Evolutionary conservation across 2,329 filamentous ascomycete genomes (phyloP), one percentile per base, ranked within the genome.

Genomic region (Colletotrichum sp.): DNA sequence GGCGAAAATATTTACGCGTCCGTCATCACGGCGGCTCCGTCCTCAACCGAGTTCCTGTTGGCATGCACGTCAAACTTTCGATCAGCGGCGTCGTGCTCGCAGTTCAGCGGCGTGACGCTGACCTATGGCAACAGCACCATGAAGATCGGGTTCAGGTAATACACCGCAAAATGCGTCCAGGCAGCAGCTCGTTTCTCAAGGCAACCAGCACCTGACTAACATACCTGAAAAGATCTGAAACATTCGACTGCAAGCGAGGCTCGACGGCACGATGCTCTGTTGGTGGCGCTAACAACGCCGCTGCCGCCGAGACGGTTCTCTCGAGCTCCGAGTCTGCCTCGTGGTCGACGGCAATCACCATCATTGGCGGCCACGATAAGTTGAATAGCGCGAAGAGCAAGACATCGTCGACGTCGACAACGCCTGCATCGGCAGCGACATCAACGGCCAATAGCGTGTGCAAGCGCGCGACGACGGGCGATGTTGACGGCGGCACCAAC

Each of bases 11-110:
- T 76, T 13, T 74, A 74, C 36, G 71, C 74, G 15, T 76, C 74
- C 39, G 71, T 76, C 66, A 74, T 76, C 55, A 74, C 74, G 36
- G 74, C 74, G 19, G 74, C 67, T n/a, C 67, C 71, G 36, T 69
- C 70, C n/a, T 74, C 71, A n/a, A 74, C 74, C 8, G 74, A 74
- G 32, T 64, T 55, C 9, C 25, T 71, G 34, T 32, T 74, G 7
- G 74, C 74, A 9, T 76, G 74, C 67, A 76, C 67, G 6, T 63
- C 74, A 8, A 60, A 63, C 4, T 76, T 64, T 59, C 55, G 32
- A 32, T 74, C 71, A 13, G 71, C 74, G 36, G 61, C 74, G 25
- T 34, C 52, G 28, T 76, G 74, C 60, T 34, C 60, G n/a, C 65
- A 70, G 7, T 76, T 74, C 22, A 66, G 36, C 36, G 71, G 71